These are phyloP conservation scores for Fistulinella prunicolor DNA, from an alignment of 768 basidiomycete genomes.

Conservation along the genomic window DNA sequence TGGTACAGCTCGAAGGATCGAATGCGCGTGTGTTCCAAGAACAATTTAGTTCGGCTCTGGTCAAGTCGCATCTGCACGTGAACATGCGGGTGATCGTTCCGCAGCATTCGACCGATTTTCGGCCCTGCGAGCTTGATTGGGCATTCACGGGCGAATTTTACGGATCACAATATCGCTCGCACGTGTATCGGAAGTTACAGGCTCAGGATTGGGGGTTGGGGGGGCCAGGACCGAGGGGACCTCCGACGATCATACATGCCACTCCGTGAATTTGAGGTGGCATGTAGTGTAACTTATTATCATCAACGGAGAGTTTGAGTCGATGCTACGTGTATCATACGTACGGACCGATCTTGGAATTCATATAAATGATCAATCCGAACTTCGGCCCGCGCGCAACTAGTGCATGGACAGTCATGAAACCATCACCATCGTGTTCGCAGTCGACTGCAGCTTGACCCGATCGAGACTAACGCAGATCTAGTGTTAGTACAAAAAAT, in stretches of 20 bases:
- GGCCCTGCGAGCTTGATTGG: conserved; percentile 27
- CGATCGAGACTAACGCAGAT: too few relatives aligned
- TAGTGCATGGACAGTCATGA: too few relatives aligned
- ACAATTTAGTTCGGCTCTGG: conserved; percentile 20
- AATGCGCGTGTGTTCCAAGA: conserved; percentile 26
- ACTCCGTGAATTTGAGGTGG: conserved; percentile 14
- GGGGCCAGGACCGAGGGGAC: conserved; percentile 24
- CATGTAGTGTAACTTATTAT: conserved; percentile 1
- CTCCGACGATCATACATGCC: conserved; percentile 25
- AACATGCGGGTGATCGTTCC: conserved; percentile 17
- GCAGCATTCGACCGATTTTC: conserved; percentile 16
- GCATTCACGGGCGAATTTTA: conserved; percentile 29
- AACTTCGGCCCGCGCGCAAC: too few relatives aligned
- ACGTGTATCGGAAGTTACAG: conserved; percentile 31
- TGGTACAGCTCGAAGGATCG: conserved; percentile 28
- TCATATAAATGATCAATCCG: background rate
- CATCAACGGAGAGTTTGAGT: conserved; percentile 1
- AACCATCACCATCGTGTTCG: too few relatives aligned
- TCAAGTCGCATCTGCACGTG: conserved; percentile 29
- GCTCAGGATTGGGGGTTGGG: conserved; percentile 26
- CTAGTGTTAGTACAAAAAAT: too few relatives aligned
- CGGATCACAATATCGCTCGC: conserved; percentile 29
- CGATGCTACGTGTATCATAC: conserved; percentile 6
- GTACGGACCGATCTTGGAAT: background rate
- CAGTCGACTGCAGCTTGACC: too few relatives aligned